Base-by-base conservation (phyloP, 495 filamentous ascomycete genomes). In the Daldinia concentrica region DNA sequence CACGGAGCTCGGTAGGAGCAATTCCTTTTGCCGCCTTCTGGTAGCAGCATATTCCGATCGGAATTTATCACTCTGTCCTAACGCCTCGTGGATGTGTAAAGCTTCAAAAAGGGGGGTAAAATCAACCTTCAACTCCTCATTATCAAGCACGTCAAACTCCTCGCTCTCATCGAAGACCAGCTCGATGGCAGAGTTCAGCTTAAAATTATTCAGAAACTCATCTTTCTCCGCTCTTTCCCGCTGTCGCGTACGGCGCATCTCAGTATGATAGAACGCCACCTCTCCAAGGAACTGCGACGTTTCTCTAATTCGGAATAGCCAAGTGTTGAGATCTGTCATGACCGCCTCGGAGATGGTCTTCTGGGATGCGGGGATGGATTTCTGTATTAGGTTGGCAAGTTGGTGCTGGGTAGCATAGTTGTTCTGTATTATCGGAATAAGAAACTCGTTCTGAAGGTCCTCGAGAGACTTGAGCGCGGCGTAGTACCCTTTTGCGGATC, bases 51-150 rank as follows among this genome's bases (percentile, higher is more conserved):
- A 99, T 72, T 97, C 93, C 36, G 89, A 84, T 41, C 91, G 87
- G 76, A 99, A 98, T 62, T 90, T 93, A 65, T 98, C 95, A 66
- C 89, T 92, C 69, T 96, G 93, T 0, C 95, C 95, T 3, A 99
- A 83, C 2, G 96, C 94, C 71, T 98, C 93, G 73, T 99, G 94
- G 59, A 98, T 99, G 79, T 98, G 95, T 68, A 98, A 77, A 68
- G 93, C 96, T 80, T 99, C 96, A 75, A 97, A 97, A 17, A 99
- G 84, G 2, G 95, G 95, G 0, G 92, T 93, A 71, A 99, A 99
- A 75, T 97, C 92, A 56, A 77, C 76, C 71, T 94, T 91, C 9
- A 97, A 83, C 67, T 97, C 93, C 29, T 98, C 94, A 72, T 98
- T 98, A 73, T 97, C 89, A 27, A 99, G 82, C 12, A 97, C 87